Evolutionary conservation across 345 rosid species (phyloP).

Genomic region (Moricandia moricandioides): DNA sequence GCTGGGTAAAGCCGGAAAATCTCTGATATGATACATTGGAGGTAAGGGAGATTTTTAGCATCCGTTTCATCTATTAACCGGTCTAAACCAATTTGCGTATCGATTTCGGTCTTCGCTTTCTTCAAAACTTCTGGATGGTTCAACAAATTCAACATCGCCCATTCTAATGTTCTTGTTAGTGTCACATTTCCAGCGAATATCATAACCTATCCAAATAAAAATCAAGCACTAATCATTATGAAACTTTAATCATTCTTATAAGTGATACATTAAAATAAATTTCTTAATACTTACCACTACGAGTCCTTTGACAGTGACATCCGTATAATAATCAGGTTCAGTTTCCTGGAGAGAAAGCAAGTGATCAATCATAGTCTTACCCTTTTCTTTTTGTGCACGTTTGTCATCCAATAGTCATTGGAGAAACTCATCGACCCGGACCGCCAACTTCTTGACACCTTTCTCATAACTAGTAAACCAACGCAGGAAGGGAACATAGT

Average conservation of each 20-base stretch:
- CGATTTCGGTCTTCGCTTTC: slow-evolving; percentile 4
- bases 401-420: slow-evolving; percentile 47
- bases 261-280: no score
- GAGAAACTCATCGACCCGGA: slow-evolving; percentile 38
- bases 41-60: slow-evolving; percentile 48
- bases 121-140: slow-evolving; percentile 14
- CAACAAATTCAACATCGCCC: slow-evolving; percentile 21
- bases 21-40: slow-evolving; percentile 52
- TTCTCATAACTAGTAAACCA: slow-evolving; percentile 31
- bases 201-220: slow-evolving; percentile 13
- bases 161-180: background rate
- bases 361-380: slow-evolving; percentile 51
- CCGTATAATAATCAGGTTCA: slow-evolving; percentile 43
- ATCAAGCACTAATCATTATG: background rate
- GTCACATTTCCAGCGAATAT: slow-evolving; percentile 14
- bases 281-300: slow-evolving; percentile 8
- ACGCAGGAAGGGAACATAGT: slow-evolving; percentile 38
- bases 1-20: slow-evolving; percentile 58
- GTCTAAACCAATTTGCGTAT: slow-evolving; percentile 36
- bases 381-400: slow-evolving; percentile 14
- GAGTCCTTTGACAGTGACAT: slow-evolving; percentile 52
- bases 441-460: slow-evolving; percentile 24
- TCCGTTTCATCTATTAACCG: slow-evolving; percentile 52
- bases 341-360: slow-evolving; percentile 45
- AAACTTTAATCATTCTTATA: no score